These are phyloP conservation scores for Didymella pomorum DNA, from an alignment of 2,329 filamentous ascomycete genomes.

Conservation along the genomic window DNA sequence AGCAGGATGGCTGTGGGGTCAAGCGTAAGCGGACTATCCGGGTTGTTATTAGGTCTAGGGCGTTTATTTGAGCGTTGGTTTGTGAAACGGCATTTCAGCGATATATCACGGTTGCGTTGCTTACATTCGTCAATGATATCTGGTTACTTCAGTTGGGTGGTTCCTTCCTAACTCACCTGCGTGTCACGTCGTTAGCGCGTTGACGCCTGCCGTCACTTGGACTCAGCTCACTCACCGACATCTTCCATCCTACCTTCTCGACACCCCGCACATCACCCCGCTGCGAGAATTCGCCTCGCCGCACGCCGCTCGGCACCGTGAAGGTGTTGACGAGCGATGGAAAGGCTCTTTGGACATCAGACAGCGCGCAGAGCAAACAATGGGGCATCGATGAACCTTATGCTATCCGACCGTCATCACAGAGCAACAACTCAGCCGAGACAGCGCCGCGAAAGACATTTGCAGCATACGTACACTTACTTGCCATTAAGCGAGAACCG, in stretches of 20 bases:
- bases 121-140: neutral
- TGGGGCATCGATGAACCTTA: too few species aligned
- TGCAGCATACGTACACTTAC: too few species aligned
- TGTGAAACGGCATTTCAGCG: conserved; percentile 9
- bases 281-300: neutral
- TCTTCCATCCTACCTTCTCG: neutral
- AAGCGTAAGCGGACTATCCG: conserved; percentile 43
- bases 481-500: too few species aligned
- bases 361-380: too few species aligned
- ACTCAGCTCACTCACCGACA: neutral
- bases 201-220: neutral
- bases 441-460: too few species aligned
- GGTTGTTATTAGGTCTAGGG: conserved; percentile 46
- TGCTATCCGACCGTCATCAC: too few species aligned
- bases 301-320: neutral
- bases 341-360: too few species aligned
- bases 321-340: neutral
- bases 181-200: neutral
- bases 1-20: conserved; percentile 28
- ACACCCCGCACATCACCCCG: neutral
- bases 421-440: too few species aligned
- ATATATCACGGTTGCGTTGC: conserved; percentile 19
- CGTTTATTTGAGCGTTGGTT: conserved; percentile 38
- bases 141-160: neutral
- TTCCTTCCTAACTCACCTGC: neutral